These are phyloP conservation scores for Tinospora cordifolia DNA, from an alignment of 164 flowering plant genomes.

Conservation along the genomic window DNA sequence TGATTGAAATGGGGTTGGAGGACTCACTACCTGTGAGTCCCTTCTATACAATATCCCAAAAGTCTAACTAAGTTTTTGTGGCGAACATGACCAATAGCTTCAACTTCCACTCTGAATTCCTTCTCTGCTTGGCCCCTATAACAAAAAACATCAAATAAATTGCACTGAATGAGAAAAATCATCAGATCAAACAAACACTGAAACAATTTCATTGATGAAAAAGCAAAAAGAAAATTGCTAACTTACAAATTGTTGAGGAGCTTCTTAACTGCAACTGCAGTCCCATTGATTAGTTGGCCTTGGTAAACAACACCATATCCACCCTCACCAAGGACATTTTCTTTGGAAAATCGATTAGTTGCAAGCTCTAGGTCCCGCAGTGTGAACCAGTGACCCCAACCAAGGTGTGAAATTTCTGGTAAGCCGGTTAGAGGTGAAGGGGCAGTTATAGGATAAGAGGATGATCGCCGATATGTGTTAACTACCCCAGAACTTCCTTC, in stretches of 20 bases:
- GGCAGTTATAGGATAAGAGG: constrained; percentile 40
- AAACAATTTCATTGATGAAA: neutral
- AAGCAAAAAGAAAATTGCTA: neutral
- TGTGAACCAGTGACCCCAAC: constrained; percentile 98
- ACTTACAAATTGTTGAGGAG: constrained; percentile 83
- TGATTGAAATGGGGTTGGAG: neutral
- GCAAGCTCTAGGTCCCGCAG: constrained; percentile 75
- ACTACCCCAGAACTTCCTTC: constrained; percentile 30
- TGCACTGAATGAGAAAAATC: neutral
- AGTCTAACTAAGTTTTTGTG: constrained; percentile 91
- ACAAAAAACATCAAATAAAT: constrained; percentile 8
- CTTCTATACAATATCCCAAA: constrained; percentile 85
- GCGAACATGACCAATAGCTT: constrained; percentile 90
- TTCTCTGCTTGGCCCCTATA: constrained; percentile 90
- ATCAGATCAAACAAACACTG: neutral
- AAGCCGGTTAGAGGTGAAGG: constrained; percentile 71
- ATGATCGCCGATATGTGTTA: constrained; percentile 24
- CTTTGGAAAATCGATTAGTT: constrained; percentile 66
- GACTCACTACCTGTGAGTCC: constrained; percentile 66
- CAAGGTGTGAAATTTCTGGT: constrained; percentile 84
- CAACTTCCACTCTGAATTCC: constrained; percentile 89
- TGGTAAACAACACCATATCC: constrained; percentile 85
- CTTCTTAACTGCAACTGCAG: constrained; percentile 81
- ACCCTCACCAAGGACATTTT: constrained; percentile 81
- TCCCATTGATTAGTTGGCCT: constrained; percentile 67